Conservation (phyloP, 176 grass and related monocot species). For the Thinopyrum elongatum region DNA sequence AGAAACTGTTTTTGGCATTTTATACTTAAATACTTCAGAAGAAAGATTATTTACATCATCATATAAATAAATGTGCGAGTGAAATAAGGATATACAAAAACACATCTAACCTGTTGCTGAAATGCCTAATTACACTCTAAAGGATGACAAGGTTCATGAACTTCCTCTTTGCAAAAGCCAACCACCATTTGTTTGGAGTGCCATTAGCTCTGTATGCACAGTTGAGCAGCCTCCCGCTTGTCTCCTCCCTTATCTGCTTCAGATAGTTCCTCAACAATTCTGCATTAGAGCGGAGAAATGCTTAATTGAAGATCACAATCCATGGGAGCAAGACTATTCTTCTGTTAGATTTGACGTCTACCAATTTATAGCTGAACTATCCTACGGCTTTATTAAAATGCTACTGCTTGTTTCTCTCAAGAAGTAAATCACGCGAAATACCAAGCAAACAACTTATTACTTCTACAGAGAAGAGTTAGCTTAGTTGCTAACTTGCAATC, state of each 20-base stretch:
- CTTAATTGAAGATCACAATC: not conserved
- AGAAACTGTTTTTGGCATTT: constrained; percentile 5
- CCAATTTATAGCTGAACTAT: not conserved
- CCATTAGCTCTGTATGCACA: constrained; percentile 96
- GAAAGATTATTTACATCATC: not conserved
- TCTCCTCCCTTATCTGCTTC: constrained; percentile 99
- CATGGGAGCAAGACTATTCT: not conserved
- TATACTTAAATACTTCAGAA: not conserved
- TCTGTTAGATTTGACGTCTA: not conserved
- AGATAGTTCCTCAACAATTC: constrained; percentile 94
- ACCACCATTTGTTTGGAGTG: constrained; percentile 94
- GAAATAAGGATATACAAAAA: constrained; percentile 19
- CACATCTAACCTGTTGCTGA: not conserved
- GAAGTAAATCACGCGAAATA: not conserved
- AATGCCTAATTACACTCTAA: constrained; percentile 30
- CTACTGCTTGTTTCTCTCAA: not conserved
- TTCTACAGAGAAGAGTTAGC: not conserved
- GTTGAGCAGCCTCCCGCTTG: constrained; percentile 89
- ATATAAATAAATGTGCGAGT: not conserved
- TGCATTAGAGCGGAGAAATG: constrained; percentile 36
- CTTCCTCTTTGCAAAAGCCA: constrained; percentile 93
- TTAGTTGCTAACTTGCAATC: not conserved
- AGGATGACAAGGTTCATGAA: constrained; percentile 95
- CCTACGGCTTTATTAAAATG: not conserved
- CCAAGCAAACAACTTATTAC: not conserved